Conservation (phyloP, 306 rosid genomes). For the Senna siamea region DNA sequence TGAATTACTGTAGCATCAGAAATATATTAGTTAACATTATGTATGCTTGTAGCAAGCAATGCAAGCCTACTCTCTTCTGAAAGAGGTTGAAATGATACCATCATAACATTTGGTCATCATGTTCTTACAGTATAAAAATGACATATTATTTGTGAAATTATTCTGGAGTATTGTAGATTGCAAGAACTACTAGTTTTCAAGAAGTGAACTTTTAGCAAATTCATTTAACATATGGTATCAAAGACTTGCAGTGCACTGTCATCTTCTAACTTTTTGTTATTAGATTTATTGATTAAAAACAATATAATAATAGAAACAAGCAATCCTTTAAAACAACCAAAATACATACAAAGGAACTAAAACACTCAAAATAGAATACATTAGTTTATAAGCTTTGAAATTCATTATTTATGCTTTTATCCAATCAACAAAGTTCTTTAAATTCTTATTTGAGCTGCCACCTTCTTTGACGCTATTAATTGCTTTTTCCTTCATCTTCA, state of each 20-base stretch:
- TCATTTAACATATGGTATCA: too few species aligned
- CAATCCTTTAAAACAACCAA: not conserved
- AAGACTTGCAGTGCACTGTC: too few species aligned
- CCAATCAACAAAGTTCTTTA: constrained; percentile 33
- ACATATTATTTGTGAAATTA: not conserved
- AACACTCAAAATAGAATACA: not conserved
- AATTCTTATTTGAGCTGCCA: constrained; percentile 34
- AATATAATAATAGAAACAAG: too few species aligned
- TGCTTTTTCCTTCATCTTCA: constrained; percentile 12
- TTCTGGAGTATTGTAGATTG: not conserved
- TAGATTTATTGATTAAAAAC: too few species aligned
- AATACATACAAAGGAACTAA: not conserved
- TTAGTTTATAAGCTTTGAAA: not conserved
- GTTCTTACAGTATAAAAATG: not conserved
- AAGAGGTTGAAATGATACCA: not conserved
- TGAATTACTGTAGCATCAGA: too few species aligned
- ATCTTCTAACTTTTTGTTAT: too few species aligned
- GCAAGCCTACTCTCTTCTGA: not conserved
- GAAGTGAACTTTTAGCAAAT: too few species aligned
- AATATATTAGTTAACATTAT: too few species aligned
- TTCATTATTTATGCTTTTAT: constrained; percentile 22
- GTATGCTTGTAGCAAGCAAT: not conserved
- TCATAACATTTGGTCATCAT: not conserved
- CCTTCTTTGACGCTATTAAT: constrained; percentile 23
- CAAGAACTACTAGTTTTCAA: too few species aligned